Evolutionary conservation across 1,139 yeast genomes (phyloP).

Genomic region (Blastobotrys serpentis): DNA sequence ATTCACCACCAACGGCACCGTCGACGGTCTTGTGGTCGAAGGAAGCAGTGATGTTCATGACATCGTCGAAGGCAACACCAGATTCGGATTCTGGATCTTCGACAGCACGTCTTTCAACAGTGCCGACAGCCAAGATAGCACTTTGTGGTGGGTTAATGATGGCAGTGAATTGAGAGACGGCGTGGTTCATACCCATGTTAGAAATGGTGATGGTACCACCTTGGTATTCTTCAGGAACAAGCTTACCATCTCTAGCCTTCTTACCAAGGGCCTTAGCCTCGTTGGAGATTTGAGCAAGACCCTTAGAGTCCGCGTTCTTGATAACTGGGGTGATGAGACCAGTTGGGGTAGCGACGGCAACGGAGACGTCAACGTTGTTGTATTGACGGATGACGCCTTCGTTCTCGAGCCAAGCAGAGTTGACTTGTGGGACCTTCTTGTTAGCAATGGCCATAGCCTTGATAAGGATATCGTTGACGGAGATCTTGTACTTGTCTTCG

Average conservation of each 20-base stretch:
- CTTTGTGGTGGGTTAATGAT: constrained; percentile 98
- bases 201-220: constrained; percentile 99
- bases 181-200: constrained; percentile 97
- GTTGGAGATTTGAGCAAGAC: constrained; percentile 73
- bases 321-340: constrained; percentile 97
- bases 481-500: constrained; percentile 84
- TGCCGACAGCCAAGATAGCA: constrained; percentile 90
- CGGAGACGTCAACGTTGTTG: constrained; percentile 90
- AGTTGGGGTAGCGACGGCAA: constrained; percentile 97
- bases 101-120: constrained; percentile 87
- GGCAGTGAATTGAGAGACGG: constrained; percentile 89
- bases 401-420: constrained; percentile 88
- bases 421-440: constrained; percentile 87
- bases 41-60: constrained; percentile 89
- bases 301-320: constrained; percentile 81
- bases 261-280: constrained; percentile 91
- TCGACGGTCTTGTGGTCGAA: constrained; percentile 97
- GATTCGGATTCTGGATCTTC: constrained; percentile 89
- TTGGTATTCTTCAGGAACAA: constrained; percentile 93
- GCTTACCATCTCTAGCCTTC: constrained; percentile 92
- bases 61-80: constrained; percentile 90
- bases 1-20: constrained; percentile 98
- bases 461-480: constrained; percentile 90
- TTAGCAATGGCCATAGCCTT: constrained; percentile 93
- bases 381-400: constrained; percentile 92